Conservation (phyloP, 441 rosid species). For the Syzygium syzygioides region DNA sequence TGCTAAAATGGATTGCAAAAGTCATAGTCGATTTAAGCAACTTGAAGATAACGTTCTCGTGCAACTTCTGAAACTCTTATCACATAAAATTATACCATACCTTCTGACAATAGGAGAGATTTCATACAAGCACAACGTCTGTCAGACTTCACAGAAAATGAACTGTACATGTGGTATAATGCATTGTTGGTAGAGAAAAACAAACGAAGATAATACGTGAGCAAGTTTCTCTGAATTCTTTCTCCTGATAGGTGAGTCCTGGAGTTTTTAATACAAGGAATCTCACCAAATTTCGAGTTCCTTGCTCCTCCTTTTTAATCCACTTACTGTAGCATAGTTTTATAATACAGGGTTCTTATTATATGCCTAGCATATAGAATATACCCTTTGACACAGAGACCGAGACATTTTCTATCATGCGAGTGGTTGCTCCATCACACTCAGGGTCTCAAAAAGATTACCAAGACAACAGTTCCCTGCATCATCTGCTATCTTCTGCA, state of each 20-base stretch:
- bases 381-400: background rate
- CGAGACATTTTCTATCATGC: background rate
- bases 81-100: background rate
- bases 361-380: background rate
- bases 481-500: background rate
- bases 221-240: background rate
- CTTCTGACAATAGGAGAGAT: background rate
- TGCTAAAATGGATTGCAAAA: background rate
- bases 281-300: background rate
- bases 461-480: background rate
- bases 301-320: background rate
- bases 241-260: accelerated
- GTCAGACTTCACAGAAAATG: background rate
- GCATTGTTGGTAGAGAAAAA: background rate
- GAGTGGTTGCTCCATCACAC: background rate
- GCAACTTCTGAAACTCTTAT: background rate
- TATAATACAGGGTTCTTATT: background rate
- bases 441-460: background rate
- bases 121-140: background rate
- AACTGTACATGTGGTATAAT: background rate
- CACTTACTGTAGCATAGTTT: background rate
- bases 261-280: background rate
- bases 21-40: background rate
- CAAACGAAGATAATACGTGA: background rate
- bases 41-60: background rate